A percentile compares a stretch with the other conserved stretches of the same genome.
Evolutionary conservation across 352 stramenopile genomes (phyloP).

Genomic region (Pythium dissotocum): DNA sequence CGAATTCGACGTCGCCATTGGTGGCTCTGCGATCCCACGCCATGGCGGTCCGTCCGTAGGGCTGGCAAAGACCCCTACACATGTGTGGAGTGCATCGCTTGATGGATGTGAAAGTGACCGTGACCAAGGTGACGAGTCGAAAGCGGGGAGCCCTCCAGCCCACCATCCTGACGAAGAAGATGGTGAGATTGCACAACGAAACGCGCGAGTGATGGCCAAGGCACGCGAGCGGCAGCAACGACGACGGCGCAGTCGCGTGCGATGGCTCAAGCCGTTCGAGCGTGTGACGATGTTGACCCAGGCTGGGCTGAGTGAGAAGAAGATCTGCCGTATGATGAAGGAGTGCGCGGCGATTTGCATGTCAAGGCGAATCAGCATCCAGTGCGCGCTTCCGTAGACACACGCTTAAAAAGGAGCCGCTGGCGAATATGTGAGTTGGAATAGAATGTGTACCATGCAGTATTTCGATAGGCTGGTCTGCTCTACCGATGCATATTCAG

Average conservation of each 20-base stretch:
- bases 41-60: conserved; percentile 31
- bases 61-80: conserved; percentile 26
- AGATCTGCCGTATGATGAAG: conserved; percentile 60
- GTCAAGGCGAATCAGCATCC: conserved; percentile 37
- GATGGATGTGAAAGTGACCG: conserved; percentile 3
- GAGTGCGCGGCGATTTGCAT: conserved; percentile 54
- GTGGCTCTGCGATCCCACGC: conserved; percentile 27
- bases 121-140: not conserved
- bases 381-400: conserved; percentile 1
- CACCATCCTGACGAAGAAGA: conserved; percentile 15
- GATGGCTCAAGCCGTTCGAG: conserved; percentile 29
- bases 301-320: conserved; percentile 48
- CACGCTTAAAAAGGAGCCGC: not conserved
- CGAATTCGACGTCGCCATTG: conserved; percentile 32
- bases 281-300: conserved; percentile 43
- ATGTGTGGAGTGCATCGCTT: conserved; percentile 24
- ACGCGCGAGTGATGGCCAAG: conserved; percentile 9
- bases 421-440: not conserved
- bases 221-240: conserved; percentile 11
- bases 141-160: not conserved
- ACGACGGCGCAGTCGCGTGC: conserved; percentile 21
- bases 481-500: too few species aligned
- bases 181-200: not conserved
- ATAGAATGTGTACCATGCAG: not conserved
- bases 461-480: not conserved